Conservation (phyloP, 1,139 yeast species). For the Protomyces inundatus region DNA sequence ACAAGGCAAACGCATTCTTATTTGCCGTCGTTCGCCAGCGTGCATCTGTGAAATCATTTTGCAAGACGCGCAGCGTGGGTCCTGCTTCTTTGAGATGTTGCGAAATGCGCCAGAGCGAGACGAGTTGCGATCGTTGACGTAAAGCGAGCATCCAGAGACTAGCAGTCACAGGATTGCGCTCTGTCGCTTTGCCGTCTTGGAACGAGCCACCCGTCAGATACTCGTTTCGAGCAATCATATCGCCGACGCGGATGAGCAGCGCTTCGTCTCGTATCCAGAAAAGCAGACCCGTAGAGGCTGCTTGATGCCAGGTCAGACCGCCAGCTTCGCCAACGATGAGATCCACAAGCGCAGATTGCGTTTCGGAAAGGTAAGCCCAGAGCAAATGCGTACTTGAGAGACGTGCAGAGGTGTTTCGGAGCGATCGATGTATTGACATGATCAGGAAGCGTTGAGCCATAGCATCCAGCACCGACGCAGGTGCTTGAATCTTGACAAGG, state of each 20-base stretch:
- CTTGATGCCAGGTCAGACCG: slow-evolving; percentile 55
- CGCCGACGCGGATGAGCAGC: slow-evolving; percentile 53
- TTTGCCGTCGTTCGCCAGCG: slow-evolving; percentile 85
- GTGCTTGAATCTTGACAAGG: neutral
- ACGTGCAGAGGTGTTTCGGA: neutral
- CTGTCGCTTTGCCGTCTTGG: slow-evolving; percentile 33
- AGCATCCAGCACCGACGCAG: neutral
- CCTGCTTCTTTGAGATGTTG: slow-evolving; percentile 72
- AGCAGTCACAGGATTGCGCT: slow-evolving; percentile 66
- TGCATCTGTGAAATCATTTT: slow-evolving; percentile 64
- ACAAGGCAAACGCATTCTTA: slow-evolving; percentile 84
- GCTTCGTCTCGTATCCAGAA: slow-evolving; percentile 62
- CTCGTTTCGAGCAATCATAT: slow-evolving; percentile 38
- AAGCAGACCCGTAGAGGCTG: slow-evolving; percentile 58
- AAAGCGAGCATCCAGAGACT: slow-evolving; percentile 74
- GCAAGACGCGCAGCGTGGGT: slow-evolving; percentile 70
- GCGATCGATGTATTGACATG: neutral
- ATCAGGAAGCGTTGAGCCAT: slow-evolving; percentile 7
- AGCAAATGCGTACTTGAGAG: slow-evolving; percentile 48
- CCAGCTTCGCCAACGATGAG: slow-evolving; percentile 48
- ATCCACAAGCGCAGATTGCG: slow-evolving; percentile 56
- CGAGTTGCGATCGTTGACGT: slow-evolving; percentile 64
- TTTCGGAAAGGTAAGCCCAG: slow-evolving; percentile 60
- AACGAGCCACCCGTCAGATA: slow-evolving; percentile 51
- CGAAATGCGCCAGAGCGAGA: slow-evolving; percentile 79